phyloP scores from a whole-genome alignment of 108 stramenopile species.

The Stephanodiscus triporus region DNA sequence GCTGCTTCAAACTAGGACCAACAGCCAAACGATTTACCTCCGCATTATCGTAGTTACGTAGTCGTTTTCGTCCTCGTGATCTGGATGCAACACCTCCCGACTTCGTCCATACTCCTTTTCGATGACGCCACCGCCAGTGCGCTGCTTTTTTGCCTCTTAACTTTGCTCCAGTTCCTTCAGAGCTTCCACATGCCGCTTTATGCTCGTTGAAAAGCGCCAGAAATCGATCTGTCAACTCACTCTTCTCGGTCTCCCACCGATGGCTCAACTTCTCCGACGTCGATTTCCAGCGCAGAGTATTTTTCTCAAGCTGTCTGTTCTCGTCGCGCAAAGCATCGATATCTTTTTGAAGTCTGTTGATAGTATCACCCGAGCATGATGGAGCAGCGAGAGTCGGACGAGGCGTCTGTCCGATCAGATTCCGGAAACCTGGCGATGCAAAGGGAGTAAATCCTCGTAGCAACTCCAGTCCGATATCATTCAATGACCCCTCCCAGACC shows the following conservation, averaged over 20 bases:
- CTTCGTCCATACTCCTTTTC: conserved; percentile 1
- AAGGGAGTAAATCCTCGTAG: conserved; percentile 25
- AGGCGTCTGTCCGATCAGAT: neutral
- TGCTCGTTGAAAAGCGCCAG: conserved; percentile 48
- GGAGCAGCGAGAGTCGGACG: conserved; percentile 32
- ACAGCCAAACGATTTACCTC: conserved; percentile 36
- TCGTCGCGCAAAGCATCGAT: conserved; percentile 39
- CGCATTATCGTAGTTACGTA: conserved; percentile 40
- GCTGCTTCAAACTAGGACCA: conserved; percentile 16
- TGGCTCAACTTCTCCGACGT: conserved; percentile 34
- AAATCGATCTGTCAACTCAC: conserved; percentile 46
- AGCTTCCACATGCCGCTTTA: conserved; percentile 45
- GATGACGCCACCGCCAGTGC: neutral
- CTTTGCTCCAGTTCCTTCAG: conserved; percentile 28
- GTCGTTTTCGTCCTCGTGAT: conserved; percentile 48
- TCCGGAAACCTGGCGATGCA: conserved; percentile 7
- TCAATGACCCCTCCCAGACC: conserved; percentile 39
- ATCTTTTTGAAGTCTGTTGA: conserved; percentile 51
- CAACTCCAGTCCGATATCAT: conserved; percentile 18
- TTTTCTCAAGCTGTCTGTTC: conserved; percentile 32
- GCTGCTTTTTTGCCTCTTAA: conserved; percentile 18
- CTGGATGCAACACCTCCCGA: conserved; percentile 13
- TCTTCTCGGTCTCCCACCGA: conserved; percentile 47
- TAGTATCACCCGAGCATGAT: conserved; percentile 34
- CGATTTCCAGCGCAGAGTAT: conserved; percentile 35